A percentile compares a stretch with the other conserved stretches of the same genome.
These are phyloP conservation scores for Bipolaris zeicola DNA, from an alignment of 2,329 filamentous ascomycete genomes.

Conservation along the genomic window DNA sequence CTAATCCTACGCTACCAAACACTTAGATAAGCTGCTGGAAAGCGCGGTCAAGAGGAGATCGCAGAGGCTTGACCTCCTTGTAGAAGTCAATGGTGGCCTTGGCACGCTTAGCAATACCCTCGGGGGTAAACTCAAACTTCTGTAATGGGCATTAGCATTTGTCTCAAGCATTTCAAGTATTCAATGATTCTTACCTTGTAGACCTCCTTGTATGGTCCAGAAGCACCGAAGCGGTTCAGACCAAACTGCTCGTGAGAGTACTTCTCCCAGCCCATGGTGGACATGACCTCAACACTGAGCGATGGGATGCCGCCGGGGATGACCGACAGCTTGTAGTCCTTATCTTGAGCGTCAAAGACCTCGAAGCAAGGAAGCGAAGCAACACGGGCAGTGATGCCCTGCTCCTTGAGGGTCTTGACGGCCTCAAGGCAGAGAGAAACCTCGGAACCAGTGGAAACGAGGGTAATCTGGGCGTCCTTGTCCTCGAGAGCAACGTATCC, in stretches of 20 bases:
- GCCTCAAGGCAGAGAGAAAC: slow-evolving; percentile 92
- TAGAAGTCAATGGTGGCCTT: slow-evolving; percentile 93
- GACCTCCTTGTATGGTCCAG: slow-evolving; percentile 95
- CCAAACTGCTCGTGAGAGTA: slow-evolving; percentile 99
- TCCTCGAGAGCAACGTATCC: slow-evolving; percentile 89
- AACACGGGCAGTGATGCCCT: slow-evolving; percentile 84
- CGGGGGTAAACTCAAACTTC: slow-evolving; percentile 99
- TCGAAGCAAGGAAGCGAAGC: slow-evolving; percentile 97
- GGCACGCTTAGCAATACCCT: slow-evolving; percentile 95
- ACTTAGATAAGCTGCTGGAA: slow-evolving; percentile 94
- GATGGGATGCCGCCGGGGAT: slow-evolving; percentile 93
- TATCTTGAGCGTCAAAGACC: slow-evolving; percentile 90
- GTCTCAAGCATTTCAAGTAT: background rate
- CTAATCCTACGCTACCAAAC: slow-evolving; percentile 10
- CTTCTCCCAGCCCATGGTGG: slow-evolving; percentile 97
- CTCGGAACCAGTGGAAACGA: slow-evolving; percentile 95
- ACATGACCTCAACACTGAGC: slow-evolving; percentile 94
- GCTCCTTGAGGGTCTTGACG: slow-evolving; percentile 86
- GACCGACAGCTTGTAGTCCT: slow-evolving; percentile 93
- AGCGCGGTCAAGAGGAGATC: slow-evolving; percentile 94
- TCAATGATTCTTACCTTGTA: slow-evolving; percentile 69
- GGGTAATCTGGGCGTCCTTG: slow-evolving; percentile 81
- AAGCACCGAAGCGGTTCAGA: slow-evolving; percentile 98
- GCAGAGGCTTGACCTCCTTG: slow-evolving; percentile 86
- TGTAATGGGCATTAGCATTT: slow-evolving; percentile 58